Evolutionary conservation across 176 grass and related monocot genomes (phyloP), one percentile per base, ranked within the genome.

Genomic region (Juncus effusus): DNA sequence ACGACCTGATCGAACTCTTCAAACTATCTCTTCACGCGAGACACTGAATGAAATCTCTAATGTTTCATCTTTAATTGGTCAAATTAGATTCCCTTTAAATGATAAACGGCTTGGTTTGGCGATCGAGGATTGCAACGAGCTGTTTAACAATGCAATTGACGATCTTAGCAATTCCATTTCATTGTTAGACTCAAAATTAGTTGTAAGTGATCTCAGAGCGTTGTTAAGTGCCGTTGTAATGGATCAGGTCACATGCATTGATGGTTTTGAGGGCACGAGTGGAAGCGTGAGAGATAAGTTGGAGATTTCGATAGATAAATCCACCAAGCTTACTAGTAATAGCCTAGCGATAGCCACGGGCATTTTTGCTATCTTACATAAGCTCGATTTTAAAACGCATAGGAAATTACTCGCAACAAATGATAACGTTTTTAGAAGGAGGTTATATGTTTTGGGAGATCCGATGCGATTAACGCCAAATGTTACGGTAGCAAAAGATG

Each of bases 1-100:
- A 51, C 42, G 39, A 81, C 56, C 78, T 70, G 3, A 62, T 74
- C 38, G 61, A 81, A 52, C 62, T 81, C 47, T 69, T 76, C 56
- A 56, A 63, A 36, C 37, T 59, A 10, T 75, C 72, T 7, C 63
- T 69, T 7, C 1, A 35, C 37, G 40, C 55, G 4, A 51, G 4
- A 51, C 72, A 54, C 56, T 69, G 44, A 49, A 70, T 51, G 79
- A 64, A 11, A 16, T 81, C 15, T 36, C 58, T 51, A 68, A 69
- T 40, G 38, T 69, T 60, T 70, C 64, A 2, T 51, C 56, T 60
- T 59, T 50, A 41, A 53, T 73, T 4, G 49, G 39, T 36, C 39
- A 12, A 7, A 39, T 81, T 2, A 35, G 10, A 28, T 16, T 55
- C 8, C 79, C 58, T 12, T 15, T 40, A 4, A 70, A 76, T 38